Conservation (phyloP, 495 filamentous ascomycete species). For the Talaromyces adpressus region DNA sequence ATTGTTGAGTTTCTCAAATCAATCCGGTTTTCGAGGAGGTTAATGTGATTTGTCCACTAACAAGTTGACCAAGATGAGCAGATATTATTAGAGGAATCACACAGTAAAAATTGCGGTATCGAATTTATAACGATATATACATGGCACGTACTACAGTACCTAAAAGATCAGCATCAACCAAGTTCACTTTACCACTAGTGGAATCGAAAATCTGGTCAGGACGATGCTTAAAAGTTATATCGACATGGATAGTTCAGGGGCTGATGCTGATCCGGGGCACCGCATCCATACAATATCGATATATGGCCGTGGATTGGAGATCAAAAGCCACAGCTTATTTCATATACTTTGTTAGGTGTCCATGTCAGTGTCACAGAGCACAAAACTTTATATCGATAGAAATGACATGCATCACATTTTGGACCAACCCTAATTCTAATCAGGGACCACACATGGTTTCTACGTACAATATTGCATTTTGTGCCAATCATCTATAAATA, state of each 20-base stretch:
- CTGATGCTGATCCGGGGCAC: background rate
- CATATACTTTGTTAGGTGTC: background rate
- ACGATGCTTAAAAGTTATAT: background rate
- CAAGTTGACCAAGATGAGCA: background rate
- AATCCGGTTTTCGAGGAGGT: background rate
- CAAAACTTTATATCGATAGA: background rate
- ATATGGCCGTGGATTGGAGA: background rate
- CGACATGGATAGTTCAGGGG: background rate
- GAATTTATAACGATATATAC: background rate
- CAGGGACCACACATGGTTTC: background rate
- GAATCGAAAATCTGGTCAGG: background rate
- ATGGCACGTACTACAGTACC: background rate
- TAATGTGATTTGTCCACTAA: background rate
- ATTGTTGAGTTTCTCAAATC: too few species aligned
- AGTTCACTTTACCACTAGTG: background rate
- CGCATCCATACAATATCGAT: background rate
- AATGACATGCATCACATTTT: background rate
- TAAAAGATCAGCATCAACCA: background rate
- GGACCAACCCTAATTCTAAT: background rate
- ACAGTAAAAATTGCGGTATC: background rate
- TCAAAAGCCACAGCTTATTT: background rate
- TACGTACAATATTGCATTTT: background rate
- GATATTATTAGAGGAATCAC: background rate
- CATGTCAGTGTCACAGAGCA: background rate
- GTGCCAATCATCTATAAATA: background rate